Conservation (phyloP, 2,329 filamentous ascomycete genomes). For the Exophiala bonariae region DNA sequence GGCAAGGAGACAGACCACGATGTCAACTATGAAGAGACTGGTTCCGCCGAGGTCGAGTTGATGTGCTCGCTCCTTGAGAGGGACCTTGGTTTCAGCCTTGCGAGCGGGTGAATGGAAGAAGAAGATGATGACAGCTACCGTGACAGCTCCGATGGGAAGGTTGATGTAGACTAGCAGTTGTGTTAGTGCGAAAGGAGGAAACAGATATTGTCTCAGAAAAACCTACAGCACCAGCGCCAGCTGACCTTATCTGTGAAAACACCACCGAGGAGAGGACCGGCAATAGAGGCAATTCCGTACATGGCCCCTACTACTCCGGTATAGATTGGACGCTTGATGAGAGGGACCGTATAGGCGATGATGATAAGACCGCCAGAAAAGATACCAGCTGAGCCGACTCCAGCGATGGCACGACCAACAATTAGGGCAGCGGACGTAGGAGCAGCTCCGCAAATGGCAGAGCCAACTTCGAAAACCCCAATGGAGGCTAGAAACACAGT, state of each 20-base stretch:
- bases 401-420: conserved; percentile 36
- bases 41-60: conserved; percentile 46
- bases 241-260: conserved; percentile 41
- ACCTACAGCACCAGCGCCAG: conserved; percentile 37
- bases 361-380: conserved; percentile 33
- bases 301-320: conserved; percentile 51
- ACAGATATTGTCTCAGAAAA: neutral
- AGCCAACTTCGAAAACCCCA: conserved; percentile 46
- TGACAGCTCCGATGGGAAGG: conserved; percentile 41
- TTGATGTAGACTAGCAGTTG: conserved; percentile 46
- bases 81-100: conserved; percentile 31
- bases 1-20: conserved; percentile 50
- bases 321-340: conserved; percentile 55
- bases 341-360: conserved; percentile 46
- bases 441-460: conserved; percentile 41
- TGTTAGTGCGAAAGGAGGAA: conserved; percentile 38
- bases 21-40: conserved; percentile 44
- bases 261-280: conserved; percentile 37
- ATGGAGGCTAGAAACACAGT: conserved; percentile 41
- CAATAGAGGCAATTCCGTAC: conserved; percentile 45
- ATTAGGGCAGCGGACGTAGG: conserved; percentile 34
- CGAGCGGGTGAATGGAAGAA: conserved; percentile 42
- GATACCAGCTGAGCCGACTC: conserved; percentile 33
- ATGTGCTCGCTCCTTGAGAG: conserved; percentile 41
- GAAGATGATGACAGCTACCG: conserved; percentile 48